These are phyloP conservation scores for Drosera spatulata DNA, from an alignment of 179 eudicot genomes.

Conservation along the genomic window DNA sequence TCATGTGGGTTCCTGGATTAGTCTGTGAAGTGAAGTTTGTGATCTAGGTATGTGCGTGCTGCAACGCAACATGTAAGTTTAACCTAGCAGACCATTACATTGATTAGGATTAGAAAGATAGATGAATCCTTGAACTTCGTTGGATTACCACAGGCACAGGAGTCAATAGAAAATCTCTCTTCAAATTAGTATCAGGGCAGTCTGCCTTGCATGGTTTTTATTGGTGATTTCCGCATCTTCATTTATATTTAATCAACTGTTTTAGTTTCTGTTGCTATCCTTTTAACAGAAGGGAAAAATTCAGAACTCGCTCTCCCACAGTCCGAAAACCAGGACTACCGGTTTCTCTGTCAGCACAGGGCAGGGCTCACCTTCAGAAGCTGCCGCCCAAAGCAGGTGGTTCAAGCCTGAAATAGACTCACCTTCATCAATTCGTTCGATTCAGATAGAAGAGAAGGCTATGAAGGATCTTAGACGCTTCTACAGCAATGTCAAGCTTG, in stretches of 20 bases:
- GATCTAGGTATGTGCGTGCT: too few relatives aligned
- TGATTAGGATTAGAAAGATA: too few relatives aligned
- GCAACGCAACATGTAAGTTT: too few relatives aligned
- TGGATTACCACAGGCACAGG: too few relatives aligned
- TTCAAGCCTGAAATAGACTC: constrained; percentile 78
- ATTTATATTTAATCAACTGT: neutral
- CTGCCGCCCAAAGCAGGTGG: constrained; percentile 58
- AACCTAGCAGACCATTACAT: too few relatives aligned
- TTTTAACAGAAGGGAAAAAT: constrained; percentile 35
- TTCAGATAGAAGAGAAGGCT: constrained; percentile 93
- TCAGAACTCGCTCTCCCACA: constrained; percentile 38
- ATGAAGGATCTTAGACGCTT: constrained; percentile 88
- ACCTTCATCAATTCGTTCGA: constrained; percentile 76
- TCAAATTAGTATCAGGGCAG: too few relatives aligned
- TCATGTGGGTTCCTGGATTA: too few relatives aligned
- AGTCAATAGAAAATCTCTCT: too few relatives aligned
- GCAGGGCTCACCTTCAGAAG: constrained; percentile 79
- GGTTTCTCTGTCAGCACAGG: constrained; percentile 62
- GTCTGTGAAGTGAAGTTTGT: too few relatives aligned
- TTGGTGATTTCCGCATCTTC: too few relatives aligned
- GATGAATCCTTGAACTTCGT: too few relatives aligned
- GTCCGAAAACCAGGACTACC: constrained; percentile 71
- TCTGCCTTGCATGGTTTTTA: too few relatives aligned
- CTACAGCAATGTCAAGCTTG: constrained; percentile 76
- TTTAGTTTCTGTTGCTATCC: constrained; percentile 1